Conservation (phyloP, 805 yeast genomes). For the Starmerella gropengiesseri region DNA sequence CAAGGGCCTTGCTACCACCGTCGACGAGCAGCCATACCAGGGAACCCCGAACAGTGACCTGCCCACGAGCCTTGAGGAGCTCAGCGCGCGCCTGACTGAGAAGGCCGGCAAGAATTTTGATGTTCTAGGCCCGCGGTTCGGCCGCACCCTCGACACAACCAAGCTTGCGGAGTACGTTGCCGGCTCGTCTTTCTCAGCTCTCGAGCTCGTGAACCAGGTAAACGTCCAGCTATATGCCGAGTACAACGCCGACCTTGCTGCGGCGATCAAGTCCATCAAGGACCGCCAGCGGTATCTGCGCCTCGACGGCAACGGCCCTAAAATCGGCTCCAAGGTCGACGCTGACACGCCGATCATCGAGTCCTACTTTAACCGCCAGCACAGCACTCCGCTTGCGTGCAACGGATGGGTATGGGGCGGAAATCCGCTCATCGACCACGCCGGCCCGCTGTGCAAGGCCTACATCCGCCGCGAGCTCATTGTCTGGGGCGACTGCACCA, state of each 20-base stretch:
- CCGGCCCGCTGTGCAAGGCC: constrained; percentile 64
- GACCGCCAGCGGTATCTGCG: constrained; percentile 70
- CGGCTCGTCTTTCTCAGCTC: constrained; percentile 25
- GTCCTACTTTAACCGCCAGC: constrained; percentile 68
- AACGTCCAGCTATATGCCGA: constrained; percentile 60
- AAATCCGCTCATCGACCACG: constrained; percentile 86
- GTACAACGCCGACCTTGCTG: constrained; percentile 62
- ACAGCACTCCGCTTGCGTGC: constrained; percentile 52
- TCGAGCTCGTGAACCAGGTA: constrained; percentile 58
- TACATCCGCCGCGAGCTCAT: constrained; percentile 86
- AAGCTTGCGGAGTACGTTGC: constrained; percentile 45
- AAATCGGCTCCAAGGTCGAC: constrained; percentile 50
- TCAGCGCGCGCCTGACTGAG: constrained; percentile 38
- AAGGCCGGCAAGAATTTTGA: constrained; percentile 33
- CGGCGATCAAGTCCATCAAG: constrained; percentile 56
- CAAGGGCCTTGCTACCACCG: constrained; percentile 31
- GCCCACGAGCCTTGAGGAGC: constrained; percentile 26
- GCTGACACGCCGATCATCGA: constrained; percentile 58
- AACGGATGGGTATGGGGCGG: constrained; percentile 99
- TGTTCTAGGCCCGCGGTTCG: constrained; percentile 41
- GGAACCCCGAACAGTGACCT: constrained; percentile 40
- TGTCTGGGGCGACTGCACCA: constrained; percentile 96
- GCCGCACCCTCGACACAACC: constrained; percentile 42
- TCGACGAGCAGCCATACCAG: constrained; percentile 23
- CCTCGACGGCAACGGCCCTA: constrained; percentile 73